Percentiles rank a stretch among this genome's conserved stretches.
Conservation (phyloP, 2,329 filamentous ascomycete genomes). For the Monosporascus ibericus region DNA sequence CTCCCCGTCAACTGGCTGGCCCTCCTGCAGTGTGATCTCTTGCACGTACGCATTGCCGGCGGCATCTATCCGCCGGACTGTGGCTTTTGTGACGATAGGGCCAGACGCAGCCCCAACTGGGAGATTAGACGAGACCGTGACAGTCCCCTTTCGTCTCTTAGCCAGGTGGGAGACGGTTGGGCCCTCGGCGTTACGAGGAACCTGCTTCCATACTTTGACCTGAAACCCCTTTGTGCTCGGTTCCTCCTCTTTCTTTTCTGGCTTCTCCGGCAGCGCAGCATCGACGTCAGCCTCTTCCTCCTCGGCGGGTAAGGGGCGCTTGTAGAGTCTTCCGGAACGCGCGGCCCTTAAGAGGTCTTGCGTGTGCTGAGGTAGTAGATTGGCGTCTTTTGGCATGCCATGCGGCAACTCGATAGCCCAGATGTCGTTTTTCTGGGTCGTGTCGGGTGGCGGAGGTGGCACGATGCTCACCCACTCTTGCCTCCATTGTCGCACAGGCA, state of each 20-base stretch:
- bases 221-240: slow-evolving; percentile 46
- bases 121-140: slow-evolving; percentile 50
- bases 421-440: slow-evolving; percentile 54
- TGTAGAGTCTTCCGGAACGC: slow-evolving; percentile 69
- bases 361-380: slow-evolving; percentile 70
- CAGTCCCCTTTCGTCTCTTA: slow-evolving; percentile 54
- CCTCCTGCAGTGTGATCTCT: slow-evolving; percentile 74
- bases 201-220: slow-evolving; percentile 56
- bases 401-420: slow-evolving; percentile 72
- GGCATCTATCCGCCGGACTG: slow-evolving; percentile 71
- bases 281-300: slow-evolving; percentile 53
- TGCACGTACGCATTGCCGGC: slow-evolving; percentile 78
- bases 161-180: slow-evolving; percentile 49
- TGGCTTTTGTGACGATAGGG: slow-evolving; percentile 67
- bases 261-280: slow-evolving; percentile 38
- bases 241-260: slow-evolving; percentile 60
- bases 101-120: slow-evolving; percentile 38
- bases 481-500: slow-evolving; percentile 88
- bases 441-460: slow-evolving; percentile 59
- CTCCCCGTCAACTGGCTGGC: slow-evolving; percentile 75
- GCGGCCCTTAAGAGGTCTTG: slow-evolving; percentile 79
- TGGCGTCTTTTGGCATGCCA: slow-evolving; percentile 80
- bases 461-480: slow-evolving; percentile 63
- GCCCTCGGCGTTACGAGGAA: slow-evolving; percentile 52
- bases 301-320: slow-evolving; percentile 58